Percentiles rank a stretch among this genome's conserved stretches.
Conservation (phyloP, 2,329 filamentous ascomycete genomes). For the Amauroascus verrucosus region DNA sequence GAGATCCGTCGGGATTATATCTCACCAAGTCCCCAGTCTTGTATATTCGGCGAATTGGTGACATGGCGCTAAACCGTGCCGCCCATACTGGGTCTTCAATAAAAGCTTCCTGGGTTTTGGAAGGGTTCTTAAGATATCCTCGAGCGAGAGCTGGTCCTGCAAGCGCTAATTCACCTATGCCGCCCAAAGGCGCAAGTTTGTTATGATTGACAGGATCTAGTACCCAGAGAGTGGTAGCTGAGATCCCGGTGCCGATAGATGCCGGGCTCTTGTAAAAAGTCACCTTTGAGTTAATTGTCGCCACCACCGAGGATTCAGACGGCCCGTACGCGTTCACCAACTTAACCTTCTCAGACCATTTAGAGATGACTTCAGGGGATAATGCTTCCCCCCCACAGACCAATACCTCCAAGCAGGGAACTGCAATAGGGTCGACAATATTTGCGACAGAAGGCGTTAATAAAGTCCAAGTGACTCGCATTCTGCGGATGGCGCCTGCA, state of each 20-base stretch:
- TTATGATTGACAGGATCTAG: constrained; percentile 14
- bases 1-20: constrained; percentile 28
- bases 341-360: constrained; percentile 53
- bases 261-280: constrained; percentile 11
- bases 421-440: constrained; percentile 55
- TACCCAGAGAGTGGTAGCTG: constrained; percentile 12
- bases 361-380: constrained; percentile 57
- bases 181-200: constrained; percentile 13
- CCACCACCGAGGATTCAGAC: constrained; percentile 45
- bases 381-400: constrained; percentile 74
- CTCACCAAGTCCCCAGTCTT: constrained; percentile 17
- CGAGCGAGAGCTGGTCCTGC: constrained; percentile 14
- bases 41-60: constrained; percentile 12
- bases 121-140: constrained; percentile 14
- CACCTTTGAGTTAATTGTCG: constrained; percentile 10
- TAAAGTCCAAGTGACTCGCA: constrained; percentile 67
- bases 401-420: constrained; percentile 62
- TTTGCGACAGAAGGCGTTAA: constrained; percentile 77
- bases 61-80: neutral
- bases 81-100: constrained; percentile 13
- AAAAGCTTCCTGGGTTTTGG: constrained; percentile 14
- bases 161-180: constrained; percentile 14
- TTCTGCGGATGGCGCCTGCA: constrained; percentile 52
- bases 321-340: constrained; percentile 76
- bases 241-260: constrained; percentile 12